These are phyloP conservation scores for Teratosphaeria epicoccoides DNA, from an alignment of 2,329 filamentous ascomycete genomes.

Conservation along the genomic window DNA sequence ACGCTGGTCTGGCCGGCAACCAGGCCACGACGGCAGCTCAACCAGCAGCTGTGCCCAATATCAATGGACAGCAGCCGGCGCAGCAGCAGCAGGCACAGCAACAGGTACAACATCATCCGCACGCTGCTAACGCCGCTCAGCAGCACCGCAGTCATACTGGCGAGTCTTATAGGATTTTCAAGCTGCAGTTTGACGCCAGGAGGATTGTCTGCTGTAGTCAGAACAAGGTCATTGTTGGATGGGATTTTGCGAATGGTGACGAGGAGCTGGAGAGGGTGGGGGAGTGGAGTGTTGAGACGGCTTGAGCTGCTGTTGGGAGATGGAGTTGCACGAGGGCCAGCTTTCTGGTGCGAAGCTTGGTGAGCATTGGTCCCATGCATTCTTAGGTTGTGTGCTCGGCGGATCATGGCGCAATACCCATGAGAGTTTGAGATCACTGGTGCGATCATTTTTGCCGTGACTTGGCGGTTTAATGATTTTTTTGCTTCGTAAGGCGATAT, in stretches of 20 bases:
- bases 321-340: background rate
- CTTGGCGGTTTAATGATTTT: background rate
- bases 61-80: background rate
- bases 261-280: constrained; percentile 40
- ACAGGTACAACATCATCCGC: constrained; percentile 10
- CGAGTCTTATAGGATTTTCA: constrained; percentile 64
- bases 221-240: constrained; percentile 82
- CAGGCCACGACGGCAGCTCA: background rate
- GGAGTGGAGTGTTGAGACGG: constrained; percentile 24
- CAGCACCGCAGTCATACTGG: constrained; percentile 7
- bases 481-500: background rate
- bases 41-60: background rate
- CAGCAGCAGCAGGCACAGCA: background rate
- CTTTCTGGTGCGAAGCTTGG: background rate
- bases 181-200: constrained; percentile 88
- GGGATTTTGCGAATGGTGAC: constrained; percentile 92
- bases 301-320: background rate
- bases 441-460: background rate
- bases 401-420: background rate
- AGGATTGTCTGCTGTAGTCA: constrained; percentile 93
- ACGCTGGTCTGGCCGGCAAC: background rate
- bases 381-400: background rate
- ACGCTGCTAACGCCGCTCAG: constrained; percentile 18
- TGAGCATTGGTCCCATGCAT: no score
- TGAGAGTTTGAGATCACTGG: background rate